Evolutionary conservation across 2,329 filamentous ascomycete species (phyloP).

Genomic region (Colletotrichum sp.): DNA sequence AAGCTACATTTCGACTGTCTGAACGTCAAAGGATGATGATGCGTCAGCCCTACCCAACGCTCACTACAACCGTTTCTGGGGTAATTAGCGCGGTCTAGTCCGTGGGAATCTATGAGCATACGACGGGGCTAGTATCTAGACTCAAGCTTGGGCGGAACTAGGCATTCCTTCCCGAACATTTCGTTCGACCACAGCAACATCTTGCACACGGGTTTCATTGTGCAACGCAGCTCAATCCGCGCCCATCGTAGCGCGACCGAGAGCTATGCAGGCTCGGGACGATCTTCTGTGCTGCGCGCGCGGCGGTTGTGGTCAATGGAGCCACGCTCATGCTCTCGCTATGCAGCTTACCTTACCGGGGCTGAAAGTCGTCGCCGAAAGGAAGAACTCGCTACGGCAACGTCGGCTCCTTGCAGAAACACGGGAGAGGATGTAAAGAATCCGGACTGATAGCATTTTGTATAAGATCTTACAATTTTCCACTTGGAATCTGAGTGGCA

Average conservation of each 20-base stretch:
- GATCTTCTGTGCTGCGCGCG: background rate
- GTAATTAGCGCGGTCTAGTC: background rate
- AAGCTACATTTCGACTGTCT: background rate
- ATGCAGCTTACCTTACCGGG: background rate
- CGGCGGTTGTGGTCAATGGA: background rate
- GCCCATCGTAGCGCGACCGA: background rate
- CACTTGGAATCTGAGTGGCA: rapidly evolving
- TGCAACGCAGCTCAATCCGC: background rate
- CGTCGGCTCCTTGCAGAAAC: background rate
- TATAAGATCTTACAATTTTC: rapidly evolving
- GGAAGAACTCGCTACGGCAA: background rate
- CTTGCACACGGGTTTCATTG: too few relatives aligned
- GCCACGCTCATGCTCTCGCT: background rate
- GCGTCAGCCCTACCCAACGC: background rate
- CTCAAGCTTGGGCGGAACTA: background rate
- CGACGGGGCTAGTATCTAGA: background rate
- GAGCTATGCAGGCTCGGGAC: background rate
- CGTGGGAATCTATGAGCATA: background rate
- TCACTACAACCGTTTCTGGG: background rate
- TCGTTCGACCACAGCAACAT: background rate
- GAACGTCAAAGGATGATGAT: background rate
- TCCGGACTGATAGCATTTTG: rapidly evolving
- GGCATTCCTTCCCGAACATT: background rate
- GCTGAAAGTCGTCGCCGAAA: background rate
- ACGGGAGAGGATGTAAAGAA: rapidly evolving